Evolutionary conservation across 345 rosid species (phyloP).

Genomic region (Syzygium aqueum): DNA sequence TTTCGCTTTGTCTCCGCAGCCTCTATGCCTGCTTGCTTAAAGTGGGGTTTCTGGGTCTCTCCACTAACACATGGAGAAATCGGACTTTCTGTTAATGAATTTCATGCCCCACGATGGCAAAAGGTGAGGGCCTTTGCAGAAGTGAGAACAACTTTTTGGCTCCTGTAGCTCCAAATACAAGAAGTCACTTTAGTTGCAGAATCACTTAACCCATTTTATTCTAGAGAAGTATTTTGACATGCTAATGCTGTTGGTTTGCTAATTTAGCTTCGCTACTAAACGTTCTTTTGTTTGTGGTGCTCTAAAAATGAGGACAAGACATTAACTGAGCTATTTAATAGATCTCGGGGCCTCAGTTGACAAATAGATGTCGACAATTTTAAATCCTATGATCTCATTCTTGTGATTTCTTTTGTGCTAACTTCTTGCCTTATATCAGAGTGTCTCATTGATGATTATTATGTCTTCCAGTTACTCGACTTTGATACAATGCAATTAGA

Average conservation of each 20-base stretch:
- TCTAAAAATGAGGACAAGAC: neutral
- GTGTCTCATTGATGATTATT: neutral
- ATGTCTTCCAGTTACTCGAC: neutral
- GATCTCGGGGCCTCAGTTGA: neutral
- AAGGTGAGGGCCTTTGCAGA: conserved; percentile 19
- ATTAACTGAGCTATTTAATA: neutral
- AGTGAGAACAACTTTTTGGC: neutral
- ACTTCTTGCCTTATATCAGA: neutral
- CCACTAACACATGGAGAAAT: conserved; percentile 68
- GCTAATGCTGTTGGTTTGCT: neutral
- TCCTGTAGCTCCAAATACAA: neutral
- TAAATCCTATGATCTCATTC: neutral
- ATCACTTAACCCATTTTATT: neutral
- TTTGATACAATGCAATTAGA: neutral
- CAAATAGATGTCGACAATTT: neutral
- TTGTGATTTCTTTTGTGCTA: neutral
- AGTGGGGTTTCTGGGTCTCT: conserved; percentile 70
- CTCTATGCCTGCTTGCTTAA: conserved; percentile 62
- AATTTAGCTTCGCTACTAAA: neutral
- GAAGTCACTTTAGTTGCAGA: neutral
- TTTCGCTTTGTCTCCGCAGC: conserved; percentile 28
- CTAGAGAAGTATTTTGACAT: neutral
- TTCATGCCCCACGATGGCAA: conserved; percentile 70
- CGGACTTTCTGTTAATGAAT: conserved; percentile 57
- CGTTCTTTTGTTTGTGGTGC: neutral